phyloP scores from a whole-genome alignment of 495 filamentous ascomycete species.

The Trichoderma asperelloides region DNA sequence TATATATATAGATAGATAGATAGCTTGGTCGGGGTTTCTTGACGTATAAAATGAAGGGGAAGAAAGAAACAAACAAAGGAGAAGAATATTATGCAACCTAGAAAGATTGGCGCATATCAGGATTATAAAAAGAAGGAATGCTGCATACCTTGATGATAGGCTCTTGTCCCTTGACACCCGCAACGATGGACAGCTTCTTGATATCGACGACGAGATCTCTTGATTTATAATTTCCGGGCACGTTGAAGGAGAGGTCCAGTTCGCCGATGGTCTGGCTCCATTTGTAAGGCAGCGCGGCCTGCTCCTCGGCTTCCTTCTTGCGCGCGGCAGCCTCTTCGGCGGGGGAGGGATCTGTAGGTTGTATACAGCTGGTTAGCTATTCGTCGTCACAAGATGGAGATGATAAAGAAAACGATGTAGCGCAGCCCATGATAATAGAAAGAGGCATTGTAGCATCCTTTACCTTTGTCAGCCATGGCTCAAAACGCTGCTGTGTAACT shows the following conservation, averaged over 20 bases:
- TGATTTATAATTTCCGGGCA: conserved; percentile 75
- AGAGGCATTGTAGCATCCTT: not conserved
- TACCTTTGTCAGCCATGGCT: conserved; percentile 23
- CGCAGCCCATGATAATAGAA: not conserved
- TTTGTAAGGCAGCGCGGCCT: conserved; percentile 89
- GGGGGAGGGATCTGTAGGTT: conserved; percentile 38
- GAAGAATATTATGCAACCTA: not conserved
- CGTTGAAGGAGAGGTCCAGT: conserved; percentile 64
- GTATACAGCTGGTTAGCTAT: not conserved
- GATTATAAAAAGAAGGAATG: not conserved
- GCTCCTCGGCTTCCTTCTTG: conserved; percentile 74
- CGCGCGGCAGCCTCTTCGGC: conserved; percentile 62
- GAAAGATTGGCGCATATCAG: conserved; percentile 1
- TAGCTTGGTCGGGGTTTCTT: not conserved
- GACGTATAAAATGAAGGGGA: not conserved
- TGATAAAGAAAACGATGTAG: not conserved
- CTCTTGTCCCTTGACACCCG: conserved; percentile 81
- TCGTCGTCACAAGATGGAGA: not conserved
- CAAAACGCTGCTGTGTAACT: not conserved
- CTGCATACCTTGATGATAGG: conserved; percentile 69
- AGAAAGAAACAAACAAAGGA: not conserved
- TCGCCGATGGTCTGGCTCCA: conserved; percentile 96
- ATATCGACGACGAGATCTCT: conserved; percentile 76
- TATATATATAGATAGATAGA: not conserved
- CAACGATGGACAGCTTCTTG: conserved; percentile 67